phyloP scores from a whole-genome alignment of 441 rosid genomes.

The Kokia cookei region DNA sequence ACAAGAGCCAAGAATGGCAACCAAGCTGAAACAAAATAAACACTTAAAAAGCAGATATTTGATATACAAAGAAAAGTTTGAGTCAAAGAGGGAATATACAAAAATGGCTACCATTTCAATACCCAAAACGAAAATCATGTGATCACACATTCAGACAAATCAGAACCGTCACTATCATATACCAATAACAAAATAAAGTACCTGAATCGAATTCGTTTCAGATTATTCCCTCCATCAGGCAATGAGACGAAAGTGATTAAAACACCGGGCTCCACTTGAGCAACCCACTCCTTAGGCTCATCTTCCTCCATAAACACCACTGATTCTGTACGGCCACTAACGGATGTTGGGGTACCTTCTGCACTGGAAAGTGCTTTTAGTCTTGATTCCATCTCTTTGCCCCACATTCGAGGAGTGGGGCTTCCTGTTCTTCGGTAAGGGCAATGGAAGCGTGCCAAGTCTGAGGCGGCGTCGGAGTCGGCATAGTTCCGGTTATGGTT shows the following conservation, averaged over 20 bases:
- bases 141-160: slow-evolving; percentile 5
- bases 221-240: slow-evolving; percentile 82
- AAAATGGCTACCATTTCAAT: slow-evolving; percentile 10
- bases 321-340: slow-evolving; percentile 70
- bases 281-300: slow-evolving; percentile 92
- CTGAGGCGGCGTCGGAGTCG: slow-evolving; percentile 61
- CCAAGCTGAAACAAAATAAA: slow-evolving; percentile 1
- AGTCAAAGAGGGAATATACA: background rate
- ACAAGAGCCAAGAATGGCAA: slow-evolving; percentile 1
- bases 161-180: slow-evolving; percentile 13
- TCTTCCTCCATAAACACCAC: slow-evolving; percentile 73
- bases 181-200: slow-evolving; percentile 11
- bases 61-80: background rate
- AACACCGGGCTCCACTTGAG: slow-evolving; percentile 94
- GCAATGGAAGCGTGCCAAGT: slow-evolving; percentile 52
- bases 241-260: slow-evolving; percentile 79
- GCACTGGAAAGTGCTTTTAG: slow-evolving; percentile 75
- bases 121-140: background rate
- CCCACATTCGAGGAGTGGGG: slow-evolving; percentile 55
- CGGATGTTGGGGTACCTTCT: slow-evolving; percentile 77
- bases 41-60: background rate
- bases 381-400: slow-evolving; percentile 75
- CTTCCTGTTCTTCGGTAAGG: slow-evolving; percentile 71
- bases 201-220: slow-evolving; percentile 88
- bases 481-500: slow-evolving; percentile 42